Base-by-base conservation (phyloP, 805 yeast genomes). In the Myxozyma udenii region DNA sequence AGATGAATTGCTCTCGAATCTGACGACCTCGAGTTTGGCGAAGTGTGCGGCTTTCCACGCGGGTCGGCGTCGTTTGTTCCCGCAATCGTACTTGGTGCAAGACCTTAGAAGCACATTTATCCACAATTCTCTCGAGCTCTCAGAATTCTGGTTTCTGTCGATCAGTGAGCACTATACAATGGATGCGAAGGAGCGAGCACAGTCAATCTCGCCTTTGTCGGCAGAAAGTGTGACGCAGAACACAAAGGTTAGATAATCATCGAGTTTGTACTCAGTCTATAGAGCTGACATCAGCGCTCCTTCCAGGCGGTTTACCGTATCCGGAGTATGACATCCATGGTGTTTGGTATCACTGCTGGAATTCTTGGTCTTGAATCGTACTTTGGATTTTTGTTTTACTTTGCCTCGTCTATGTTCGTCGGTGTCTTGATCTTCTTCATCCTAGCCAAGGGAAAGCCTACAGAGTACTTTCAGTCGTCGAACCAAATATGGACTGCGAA, bases 401-500 rank as follows among this genome's bases (percentile, higher is more conserved):
- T 54, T 18, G 58, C 45, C n/a, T 55, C 55, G 28, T 50, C 58
- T 9, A 33, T 37, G 12, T 39, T 42, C 26, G 49, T 54, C 30
- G 45, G 56, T 26, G 12, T 47, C 19, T 21, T 54, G 21, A 37
- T 47, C 40, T 66, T 68, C 41, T 43, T 62, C 3, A 55, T 72
- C 52, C 62, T 72, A 4, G 69, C 76, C 51, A 61, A 65, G 38
- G 65, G 68, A 14, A 53, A 62, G 24, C 72, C 77, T 3, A 54
- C 57, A 3, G 66, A 67, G 36, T 78, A 71, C 56, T 78, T 70
- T 53, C 62, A 65, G 11, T 68, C 63, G 33, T 74, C 78, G 1
- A 23, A 72, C 1, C 67, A 64, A 21, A 76, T 80, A 2, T 68
- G 76, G 51, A 47, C 77, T 6, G 75, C 71, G 26, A 73, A 77